Conservation (phyloP, 495 filamentous ascomycete genomes). For the Geopyxis carbonaria region DNA sequence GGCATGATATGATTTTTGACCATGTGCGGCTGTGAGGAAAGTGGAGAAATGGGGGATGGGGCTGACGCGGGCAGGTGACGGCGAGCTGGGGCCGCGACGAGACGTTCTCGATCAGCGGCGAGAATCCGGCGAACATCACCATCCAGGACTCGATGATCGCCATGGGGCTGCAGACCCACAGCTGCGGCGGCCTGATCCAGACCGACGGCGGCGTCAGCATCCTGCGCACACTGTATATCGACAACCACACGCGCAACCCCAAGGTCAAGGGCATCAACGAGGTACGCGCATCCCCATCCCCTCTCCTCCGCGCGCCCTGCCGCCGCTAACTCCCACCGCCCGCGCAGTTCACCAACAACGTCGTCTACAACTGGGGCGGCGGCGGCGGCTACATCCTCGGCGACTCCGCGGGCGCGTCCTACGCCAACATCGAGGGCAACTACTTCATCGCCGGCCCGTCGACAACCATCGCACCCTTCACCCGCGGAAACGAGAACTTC, state of each 20-base stretch:
- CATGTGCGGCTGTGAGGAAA: constrained; percentile 15
- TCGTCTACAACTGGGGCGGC: constrained; percentile 29
- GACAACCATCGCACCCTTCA: constrained; percentile 26
- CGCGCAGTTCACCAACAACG: constrained; percentile 29
- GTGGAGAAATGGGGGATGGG: too few species aligned
- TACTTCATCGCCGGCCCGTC: constrained; percentile 31
- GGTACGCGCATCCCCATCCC: constrained; percentile 5
- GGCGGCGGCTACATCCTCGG: constrained; percentile 27
- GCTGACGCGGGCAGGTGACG: constrained; percentile 18
- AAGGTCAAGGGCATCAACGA: constrained; percentile 11
- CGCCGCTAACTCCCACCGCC: not conserved
- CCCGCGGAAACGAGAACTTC: constrained; percentile 25
- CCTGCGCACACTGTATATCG: constrained; percentile 9
- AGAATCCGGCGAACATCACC: constrained; percentile 26
- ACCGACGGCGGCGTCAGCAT: constrained; percentile 11
- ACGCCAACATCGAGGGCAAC: constrained; percentile 29
- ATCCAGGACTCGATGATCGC: constrained; percentile 31
- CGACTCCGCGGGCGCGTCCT: constrained; percentile 26
- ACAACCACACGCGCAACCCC: constrained; percentile 10
- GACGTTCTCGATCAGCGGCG: constrained; percentile 26
- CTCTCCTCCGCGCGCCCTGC: too few species aligned
- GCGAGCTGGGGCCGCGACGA: constrained; percentile 27
- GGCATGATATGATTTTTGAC: constrained; percentile 29
- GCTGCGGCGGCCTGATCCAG: constrained; percentile 24
- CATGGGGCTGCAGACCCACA: constrained; percentile 25